A percentile compares a stretch with the other conserved stretches of the same genome.
Conservation (phyloP, 305 asterid genomes). For the Fraxinus angustifolia region DNA sequence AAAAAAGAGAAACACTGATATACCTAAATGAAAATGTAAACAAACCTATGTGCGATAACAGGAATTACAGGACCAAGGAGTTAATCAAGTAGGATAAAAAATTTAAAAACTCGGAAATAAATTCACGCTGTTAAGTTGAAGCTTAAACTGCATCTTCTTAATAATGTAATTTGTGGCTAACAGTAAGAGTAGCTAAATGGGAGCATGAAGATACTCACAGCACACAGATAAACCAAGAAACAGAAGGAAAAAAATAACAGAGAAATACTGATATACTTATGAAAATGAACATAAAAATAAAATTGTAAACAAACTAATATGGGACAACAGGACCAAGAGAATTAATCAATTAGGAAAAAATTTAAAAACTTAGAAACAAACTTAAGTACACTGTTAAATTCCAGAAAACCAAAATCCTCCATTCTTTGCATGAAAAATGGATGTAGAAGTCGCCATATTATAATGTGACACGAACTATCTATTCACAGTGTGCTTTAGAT, state of each 20-base stretch:
- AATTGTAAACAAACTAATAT: not conserved
- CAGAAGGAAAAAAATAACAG: not conserved
- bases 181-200: not conserved
- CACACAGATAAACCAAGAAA: not conserved
- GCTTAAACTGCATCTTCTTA: not conserved
- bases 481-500: not conserved
- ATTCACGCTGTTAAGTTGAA: not conserved
- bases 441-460: not conserved
- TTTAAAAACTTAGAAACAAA: not conserved
- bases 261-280: not conserved
- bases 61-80: not conserved
- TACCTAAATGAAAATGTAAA: not conserved
- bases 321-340: not conserved
- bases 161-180: not conserved
- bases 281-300: not conserved
- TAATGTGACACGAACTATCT: not conserved
- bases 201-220: not conserved
- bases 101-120: not conserved
- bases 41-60: not conserved
- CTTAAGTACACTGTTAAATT: not conserved
- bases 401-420: not conserved
- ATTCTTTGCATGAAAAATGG: not conserved
- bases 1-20: not conserved
- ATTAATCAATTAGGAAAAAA: not conserved
- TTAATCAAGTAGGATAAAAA: not conserved